Conservation (phyloP, 106 monocot genomes). For the Platanthera guangdongensis region DNA sequence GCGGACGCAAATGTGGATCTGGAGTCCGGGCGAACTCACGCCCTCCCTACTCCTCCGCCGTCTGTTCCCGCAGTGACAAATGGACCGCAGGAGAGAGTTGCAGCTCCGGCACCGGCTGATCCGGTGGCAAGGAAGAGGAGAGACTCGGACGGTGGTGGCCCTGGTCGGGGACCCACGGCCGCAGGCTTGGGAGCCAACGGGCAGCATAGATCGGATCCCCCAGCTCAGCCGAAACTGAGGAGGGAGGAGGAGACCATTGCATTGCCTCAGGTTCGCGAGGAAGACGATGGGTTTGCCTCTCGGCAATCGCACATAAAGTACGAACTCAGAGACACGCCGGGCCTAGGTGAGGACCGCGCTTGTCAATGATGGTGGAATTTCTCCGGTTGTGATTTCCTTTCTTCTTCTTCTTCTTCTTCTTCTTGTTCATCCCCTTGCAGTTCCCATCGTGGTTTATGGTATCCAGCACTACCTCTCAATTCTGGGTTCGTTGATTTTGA, state of each 20-base stretch:
- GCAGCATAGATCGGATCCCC: slow-evolving; percentile 16
- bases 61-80: slow-evolving; percentile 7
- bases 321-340: slow-evolving; percentile 83
- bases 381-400: background rate
- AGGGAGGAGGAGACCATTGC: slow-evolving; percentile 27
- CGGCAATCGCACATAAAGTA: slow-evolving; percentile 73
- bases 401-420: background rate
- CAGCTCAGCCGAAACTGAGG: slow-evolving; percentile 7
- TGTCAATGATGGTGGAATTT: background rate
- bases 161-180: slow-evolving; percentile 10
- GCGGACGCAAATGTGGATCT: slow-evolving; percentile 40
- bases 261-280: slow-evolving; percentile 34
- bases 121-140: slow-evolving; percentile 31
- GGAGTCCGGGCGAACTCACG: slow-evolving; percentile 35
- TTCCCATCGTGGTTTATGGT: slow-evolving; percentile 67
- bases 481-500: slow-evolving; percentile 74
- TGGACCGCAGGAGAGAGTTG: slow-evolving; percentile 7
- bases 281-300: slow-evolving; percentile 36
- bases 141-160: slow-evolving; percentile 28
- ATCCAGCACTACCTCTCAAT: slow-evolving; percentile 87
- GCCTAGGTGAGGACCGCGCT: slow-evolving; percentile 46
- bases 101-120: slow-evolving; percentile 9
- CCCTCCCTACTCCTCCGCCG: slow-evolving; percentile 26
- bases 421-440: slow-evolving; percentile 33
- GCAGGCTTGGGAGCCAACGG: slow-evolving; percentile 18